A percentile compares a stretch with the other conserved stretches of the same genome.
Conservation (phyloP, 805 yeast species). For the Teunomyces aglyptinius region DNA sequence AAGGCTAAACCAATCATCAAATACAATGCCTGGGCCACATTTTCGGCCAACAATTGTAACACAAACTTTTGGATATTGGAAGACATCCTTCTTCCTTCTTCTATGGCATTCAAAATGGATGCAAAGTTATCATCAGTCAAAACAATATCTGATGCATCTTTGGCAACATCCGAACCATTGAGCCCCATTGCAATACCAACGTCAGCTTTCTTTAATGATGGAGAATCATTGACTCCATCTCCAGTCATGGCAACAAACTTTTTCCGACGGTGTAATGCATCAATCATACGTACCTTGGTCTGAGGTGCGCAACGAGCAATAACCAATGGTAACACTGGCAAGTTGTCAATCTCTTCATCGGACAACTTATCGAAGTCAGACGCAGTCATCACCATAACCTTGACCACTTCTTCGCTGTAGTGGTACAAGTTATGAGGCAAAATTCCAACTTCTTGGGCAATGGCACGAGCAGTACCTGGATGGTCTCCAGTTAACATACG, state of each 20-base stretch:
- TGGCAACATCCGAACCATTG: constrained; percentile 82
- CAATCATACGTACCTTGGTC: constrained; percentile 42
- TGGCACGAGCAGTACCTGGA: constrained; percentile 73
- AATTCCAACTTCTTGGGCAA: constrained; percentile 80
- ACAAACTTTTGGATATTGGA: constrained; percentile 77
- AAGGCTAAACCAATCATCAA: constrained; percentile 74
- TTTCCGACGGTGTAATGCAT: constrained; percentile 36
- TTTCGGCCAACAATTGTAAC: constrained; percentile 67
- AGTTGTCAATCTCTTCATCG: constrained; percentile 31
- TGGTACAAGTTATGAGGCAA: constrained; percentile 55
- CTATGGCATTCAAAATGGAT: constrained; percentile 72
- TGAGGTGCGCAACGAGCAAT: constrained; percentile 43
- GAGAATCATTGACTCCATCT: constrained; percentile 82
- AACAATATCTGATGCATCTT: constrained; percentile 77
- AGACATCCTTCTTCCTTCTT: constrained; percentile 79
- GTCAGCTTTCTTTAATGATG: constrained; percentile 71
- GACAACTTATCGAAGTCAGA: constrained; percentile 31
- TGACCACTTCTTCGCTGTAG: constrained; percentile 54
- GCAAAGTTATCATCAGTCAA: constrained; percentile 72
- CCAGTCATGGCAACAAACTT: constrained; percentile 43
- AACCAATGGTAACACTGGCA: constrained; percentile 40
- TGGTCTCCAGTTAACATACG: constrained; percentile 85
- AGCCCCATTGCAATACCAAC: constrained; percentile 83
- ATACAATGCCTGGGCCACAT: constrained; percentile 61
- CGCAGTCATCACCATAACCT: constrained; percentile 44